Percentiles rank a stretch among this genome's conserved stretches.
These are phyloP conservation scores for Plantago coronopus DNA, from an alignment of 305 asterid genomes.

Conservation along the genomic window DNA sequence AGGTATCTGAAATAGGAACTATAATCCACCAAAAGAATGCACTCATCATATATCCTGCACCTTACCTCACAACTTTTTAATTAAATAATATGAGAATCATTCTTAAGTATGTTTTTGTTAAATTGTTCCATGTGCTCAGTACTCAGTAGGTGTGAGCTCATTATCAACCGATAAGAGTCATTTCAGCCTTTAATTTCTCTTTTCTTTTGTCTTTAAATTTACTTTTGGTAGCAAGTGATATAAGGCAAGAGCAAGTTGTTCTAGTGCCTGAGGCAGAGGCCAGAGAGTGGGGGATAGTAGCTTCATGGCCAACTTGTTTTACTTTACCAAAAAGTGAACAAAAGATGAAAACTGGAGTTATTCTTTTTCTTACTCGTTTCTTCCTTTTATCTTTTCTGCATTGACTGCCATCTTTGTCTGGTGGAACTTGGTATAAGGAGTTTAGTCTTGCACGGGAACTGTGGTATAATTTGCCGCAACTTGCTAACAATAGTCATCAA, in stretches of 20 bases:
- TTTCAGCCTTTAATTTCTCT: background rate
- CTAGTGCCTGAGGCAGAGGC: background rate
- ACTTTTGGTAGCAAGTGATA: conserved; percentile 3
- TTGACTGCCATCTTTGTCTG: background rate
- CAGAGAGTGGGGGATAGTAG: background rate
- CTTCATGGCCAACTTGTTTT: conserved; percentile 5
- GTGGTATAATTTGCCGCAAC: too few species aligned
- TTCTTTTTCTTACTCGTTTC: too few species aligned
- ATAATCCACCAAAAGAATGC: too few species aligned
- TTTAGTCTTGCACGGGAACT: too few species aligned
- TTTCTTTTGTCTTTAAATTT: background rate
- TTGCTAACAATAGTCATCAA: too few species aligned
- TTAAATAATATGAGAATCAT: too few species aligned
- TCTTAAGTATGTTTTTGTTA: background rate
- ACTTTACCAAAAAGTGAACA: background rate
- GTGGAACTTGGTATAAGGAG: background rate
- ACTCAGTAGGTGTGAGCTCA: background rate
- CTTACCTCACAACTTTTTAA: too few species aligned
- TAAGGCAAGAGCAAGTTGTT: background rate
- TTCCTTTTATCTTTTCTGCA: too few species aligned
- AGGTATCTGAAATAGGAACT: too few species aligned
- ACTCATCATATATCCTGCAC: too few species aligned
- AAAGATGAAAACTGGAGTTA: background rate
- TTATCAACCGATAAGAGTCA: background rate
- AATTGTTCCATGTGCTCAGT: background rate